Evolutionary conservation across 208 protist genomes (phyloP).

Genomic region (Porcisia hertigi): DNA sequence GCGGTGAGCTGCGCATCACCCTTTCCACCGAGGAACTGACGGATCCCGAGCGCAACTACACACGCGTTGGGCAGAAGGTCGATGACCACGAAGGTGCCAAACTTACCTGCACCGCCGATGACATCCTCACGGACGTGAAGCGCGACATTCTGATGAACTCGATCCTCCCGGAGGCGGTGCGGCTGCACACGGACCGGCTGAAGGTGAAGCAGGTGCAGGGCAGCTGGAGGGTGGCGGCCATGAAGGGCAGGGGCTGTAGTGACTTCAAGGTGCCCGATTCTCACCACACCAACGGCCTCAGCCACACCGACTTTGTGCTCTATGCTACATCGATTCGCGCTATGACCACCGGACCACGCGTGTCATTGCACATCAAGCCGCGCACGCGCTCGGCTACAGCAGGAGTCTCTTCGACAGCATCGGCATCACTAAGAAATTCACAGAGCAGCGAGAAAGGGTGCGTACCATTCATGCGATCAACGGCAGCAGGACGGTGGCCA

Average conservation of each 20-base stretch:
- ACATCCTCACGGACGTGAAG: constrained; percentile 48
- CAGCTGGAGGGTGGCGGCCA: constrained; percentile 21
- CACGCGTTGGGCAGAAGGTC: constrained; percentile 7
- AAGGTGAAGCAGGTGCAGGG: constrained; percentile 32
- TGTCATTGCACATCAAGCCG: constrained; percentile 60
- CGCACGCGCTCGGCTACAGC: constrained; percentile 87
- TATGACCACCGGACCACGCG: constrained; percentile 3
- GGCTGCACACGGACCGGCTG: no score
- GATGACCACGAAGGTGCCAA: constrained; percentile 23
- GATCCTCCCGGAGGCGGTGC: constrained; percentile 54
- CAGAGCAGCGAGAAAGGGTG: no score
- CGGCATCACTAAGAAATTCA: no score
- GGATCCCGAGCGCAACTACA: constrained; percentile 41
- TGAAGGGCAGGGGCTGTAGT: background rate
- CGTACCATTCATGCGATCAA: constrained; percentile 28
- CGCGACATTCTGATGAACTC: constrained; percentile 22
- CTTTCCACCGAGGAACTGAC: constrained; percentile 40
- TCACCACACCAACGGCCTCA: constrained; percentile 45
- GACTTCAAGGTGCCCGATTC: constrained; percentile 12
- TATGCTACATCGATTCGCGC: constrained; percentile 47
- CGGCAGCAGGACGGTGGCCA: constrained; percentile 28
- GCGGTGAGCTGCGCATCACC: constrained; percentile 45
- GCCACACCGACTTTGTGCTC: constrained; percentile 58
- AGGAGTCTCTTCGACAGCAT: constrained; percentile 10
- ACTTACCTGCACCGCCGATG: constrained; percentile 22